These are phyloP conservation scores for Pythium dissotocum DNA, from an alignment of 352 stramenopile species.

Conservation along the genomic window DNA sequence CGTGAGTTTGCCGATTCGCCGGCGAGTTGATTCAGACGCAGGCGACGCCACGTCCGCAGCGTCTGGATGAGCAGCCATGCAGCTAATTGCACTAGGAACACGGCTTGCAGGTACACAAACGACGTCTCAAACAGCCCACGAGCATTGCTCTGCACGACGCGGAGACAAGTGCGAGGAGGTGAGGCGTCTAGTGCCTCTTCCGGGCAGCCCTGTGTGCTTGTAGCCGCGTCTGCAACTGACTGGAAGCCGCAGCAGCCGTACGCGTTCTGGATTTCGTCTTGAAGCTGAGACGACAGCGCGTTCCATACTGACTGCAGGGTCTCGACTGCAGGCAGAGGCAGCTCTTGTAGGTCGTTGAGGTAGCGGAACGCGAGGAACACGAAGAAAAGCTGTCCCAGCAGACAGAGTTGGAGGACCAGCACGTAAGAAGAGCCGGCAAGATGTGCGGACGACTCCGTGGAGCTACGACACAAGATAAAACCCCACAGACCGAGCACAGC, in stretches of 20 bases:
- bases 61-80: slow-evolving; percentile 25
- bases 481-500: slow-evolving; percentile 15
- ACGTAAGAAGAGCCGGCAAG: slow-evolving; percentile 17
- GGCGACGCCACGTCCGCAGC: slow-evolving; percentile 28
- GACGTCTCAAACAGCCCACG: slow-evolving; percentile 28
- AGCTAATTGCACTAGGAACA: slow-evolving; percentile 29
- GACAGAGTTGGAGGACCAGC: slow-evolving; percentile 13
- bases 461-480: background rate
- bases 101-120: slow-evolving; percentile 26
- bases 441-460: slow-evolving; percentile 8
- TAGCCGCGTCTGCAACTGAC: slow-evolving; percentile 14
- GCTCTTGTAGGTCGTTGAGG: slow-evolving; percentile 25
- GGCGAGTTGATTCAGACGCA: slow-evolving; percentile 24
- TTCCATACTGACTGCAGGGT: slow-evolving; percentile 24
- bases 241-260: slow-evolving; percentile 41
- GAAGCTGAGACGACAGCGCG: slow-evolving; percentile 2
- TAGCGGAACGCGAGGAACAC: slow-evolving; percentile 27
- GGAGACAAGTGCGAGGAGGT: slow-evolving; percentile 29
- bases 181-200: slow-evolving; percentile 33
- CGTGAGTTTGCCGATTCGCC: slow-evolving; percentile 4
- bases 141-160: slow-evolving; percentile 21
- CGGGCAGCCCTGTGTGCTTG: slow-evolving; percentile 20
- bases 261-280: slow-evolving; percentile 30
- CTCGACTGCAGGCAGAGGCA: slow-evolving; percentile 12
- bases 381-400: slow-evolving; percentile 23